These are phyloP conservation scores for Epichloe amarillans DNA, from an alignment of 2,329 filamentous ascomycete species.

Conservation along the genomic window DNA sequence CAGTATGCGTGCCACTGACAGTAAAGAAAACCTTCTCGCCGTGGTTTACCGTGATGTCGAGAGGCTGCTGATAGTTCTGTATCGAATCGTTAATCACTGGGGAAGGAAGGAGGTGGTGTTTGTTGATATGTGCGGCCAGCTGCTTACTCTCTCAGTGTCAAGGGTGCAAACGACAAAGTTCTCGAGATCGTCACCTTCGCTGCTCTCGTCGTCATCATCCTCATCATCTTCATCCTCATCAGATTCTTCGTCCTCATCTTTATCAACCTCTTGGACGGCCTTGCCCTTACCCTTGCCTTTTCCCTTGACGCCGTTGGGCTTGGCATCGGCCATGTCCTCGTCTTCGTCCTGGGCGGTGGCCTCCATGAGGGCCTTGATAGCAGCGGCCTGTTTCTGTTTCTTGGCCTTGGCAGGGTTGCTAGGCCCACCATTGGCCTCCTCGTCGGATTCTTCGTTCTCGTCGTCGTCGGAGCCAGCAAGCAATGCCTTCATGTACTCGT, in stretches of 20 bases:
- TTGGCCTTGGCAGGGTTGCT: slow-evolving; percentile 85
- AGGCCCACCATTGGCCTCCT: slow-evolving; percentile 75
- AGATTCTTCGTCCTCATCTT: slow-evolving; percentile 36
- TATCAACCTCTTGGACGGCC: slow-evolving; percentile 44
- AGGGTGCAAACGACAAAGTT: slow-evolving; percentile 94
- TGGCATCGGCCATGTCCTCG: slow-evolving; percentile 64
- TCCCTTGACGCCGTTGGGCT: slow-evolving; percentile 42
- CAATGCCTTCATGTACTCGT: slow-evolving; percentile 48
- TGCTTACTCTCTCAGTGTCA: slow-evolving; percentile 72
- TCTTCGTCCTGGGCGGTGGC: slow-evolving; percentile 47
- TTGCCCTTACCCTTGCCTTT: slow-evolving; percentile 57
- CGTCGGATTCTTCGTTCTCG: slow-evolving; percentile 39
- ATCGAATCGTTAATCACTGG: slow-evolving; percentile 14
- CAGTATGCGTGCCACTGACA: slow-evolving; percentile 75
- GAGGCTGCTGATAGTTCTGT: slow-evolving; percentile 86
- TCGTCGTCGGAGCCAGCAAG: slow-evolving; percentile 39
- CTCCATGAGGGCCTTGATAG: slow-evolving; percentile 64
- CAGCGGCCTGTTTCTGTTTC: slow-evolving; percentile 69
- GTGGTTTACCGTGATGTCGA: slow-evolving; percentile 84
- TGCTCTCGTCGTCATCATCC: slow-evolving; percentile 47
- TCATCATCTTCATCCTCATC: slow-evolving; percentile 21
- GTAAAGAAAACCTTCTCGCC: slow-evolving; percentile 87
- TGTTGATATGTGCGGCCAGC: not conserved
- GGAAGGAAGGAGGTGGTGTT: not conserved
- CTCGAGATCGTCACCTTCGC: slow-evolving; percentile 56